Base-by-base conservation (phyloP, 169 alveolate genomes). In the Toxoplasma gondii region DNA sequence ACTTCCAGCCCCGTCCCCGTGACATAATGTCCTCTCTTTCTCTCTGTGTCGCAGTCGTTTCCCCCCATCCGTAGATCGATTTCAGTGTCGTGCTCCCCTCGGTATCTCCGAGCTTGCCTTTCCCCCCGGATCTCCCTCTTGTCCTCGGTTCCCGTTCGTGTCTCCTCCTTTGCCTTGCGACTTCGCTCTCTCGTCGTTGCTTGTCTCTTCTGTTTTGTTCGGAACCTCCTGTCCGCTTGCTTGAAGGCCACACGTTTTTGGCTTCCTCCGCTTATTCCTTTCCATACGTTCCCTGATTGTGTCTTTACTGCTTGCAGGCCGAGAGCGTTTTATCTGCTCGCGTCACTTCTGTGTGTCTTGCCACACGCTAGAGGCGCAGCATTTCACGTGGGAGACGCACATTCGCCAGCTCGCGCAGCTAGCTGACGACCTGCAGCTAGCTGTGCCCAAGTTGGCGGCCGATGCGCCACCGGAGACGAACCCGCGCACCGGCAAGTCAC, bases 291-390 rank as follows among this genome's bases (percentile, higher is more conserved):
- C 58, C 58, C 58, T 12, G 58, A 4, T 49, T 12, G 58, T 49
- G 58, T 49, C 58, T 49, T 49, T 49, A 4, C 12, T 49, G 44
- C 17, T 4, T 82, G 69, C 67, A 82, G 90, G 90, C 53, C 53
- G 90, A 2, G 90, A 82, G 67, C 90, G 90, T 49, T 82, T 82
- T 38, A 82, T 82, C n/a, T 82, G 90, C 90, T 24, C 67, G 16
- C 90, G 36, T 17, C 90, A 82, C 36, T 82, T 41, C 67, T 82
- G 90, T 38, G 53, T 36, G 31, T 82, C 90, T 49, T 82, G 90
- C 90, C 67, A 82, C 64, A 36, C 90, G 69, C 27, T 82, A 41
- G 90, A 82, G 90, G 1, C 31, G 27, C 90, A 82, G 90, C 90
- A 43, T 49, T 82, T 82, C 41, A 43, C 90, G 41, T 82, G 90